Conservation (phyloP, 257 asterid species). For the Anisodus tanguticus region DNA sequence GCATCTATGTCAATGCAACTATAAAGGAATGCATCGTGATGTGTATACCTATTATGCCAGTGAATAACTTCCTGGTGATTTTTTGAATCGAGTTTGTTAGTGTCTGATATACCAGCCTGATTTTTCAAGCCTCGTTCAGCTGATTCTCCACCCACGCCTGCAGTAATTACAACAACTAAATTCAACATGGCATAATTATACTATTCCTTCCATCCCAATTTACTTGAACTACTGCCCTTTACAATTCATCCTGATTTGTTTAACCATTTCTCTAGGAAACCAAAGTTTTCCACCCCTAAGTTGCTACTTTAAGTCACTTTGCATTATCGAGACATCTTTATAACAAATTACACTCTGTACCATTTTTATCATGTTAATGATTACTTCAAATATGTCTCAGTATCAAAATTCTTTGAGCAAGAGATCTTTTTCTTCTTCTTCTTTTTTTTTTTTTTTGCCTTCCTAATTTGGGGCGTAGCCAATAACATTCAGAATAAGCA, state of each 20-base stretch:
- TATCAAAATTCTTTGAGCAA: not conserved
- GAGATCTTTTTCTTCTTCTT: not conserved
- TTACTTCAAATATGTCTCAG: not conserved
- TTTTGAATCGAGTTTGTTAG: slow-evolving; percentile 72
- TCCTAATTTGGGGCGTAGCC: too few species aligned
- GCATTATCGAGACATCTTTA: too few species aligned
- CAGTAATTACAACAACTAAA: slow-evolving; percentile 27
- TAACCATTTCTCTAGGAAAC: not conserved
- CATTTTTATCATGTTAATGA: not conserved
- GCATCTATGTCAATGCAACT: slow-evolving; percentile 5
- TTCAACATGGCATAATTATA: not conserved
- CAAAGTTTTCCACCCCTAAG: not conserved
- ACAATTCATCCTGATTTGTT: not conserved
- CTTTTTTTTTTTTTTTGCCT: too few species aligned
- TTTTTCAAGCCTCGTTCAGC: slow-evolving; percentile 60
- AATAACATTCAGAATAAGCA: not conserved
- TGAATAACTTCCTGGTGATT: slow-evolving; percentile 84
- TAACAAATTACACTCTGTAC: too few species aligned
- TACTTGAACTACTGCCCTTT: not conserved
- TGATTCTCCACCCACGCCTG: slow-evolving; percentile 53
- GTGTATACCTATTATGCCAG: slow-evolving; percentile 84
- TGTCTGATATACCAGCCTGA: slow-evolving; percentile 62
- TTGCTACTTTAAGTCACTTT: too few species aligned
- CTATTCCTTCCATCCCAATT: not conserved
- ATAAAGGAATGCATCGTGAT: not conserved